phyloP scores from a whole-genome alignment of 495 filamentous ascomycete genomes.

The Penicillium pancosmium region DNA sequence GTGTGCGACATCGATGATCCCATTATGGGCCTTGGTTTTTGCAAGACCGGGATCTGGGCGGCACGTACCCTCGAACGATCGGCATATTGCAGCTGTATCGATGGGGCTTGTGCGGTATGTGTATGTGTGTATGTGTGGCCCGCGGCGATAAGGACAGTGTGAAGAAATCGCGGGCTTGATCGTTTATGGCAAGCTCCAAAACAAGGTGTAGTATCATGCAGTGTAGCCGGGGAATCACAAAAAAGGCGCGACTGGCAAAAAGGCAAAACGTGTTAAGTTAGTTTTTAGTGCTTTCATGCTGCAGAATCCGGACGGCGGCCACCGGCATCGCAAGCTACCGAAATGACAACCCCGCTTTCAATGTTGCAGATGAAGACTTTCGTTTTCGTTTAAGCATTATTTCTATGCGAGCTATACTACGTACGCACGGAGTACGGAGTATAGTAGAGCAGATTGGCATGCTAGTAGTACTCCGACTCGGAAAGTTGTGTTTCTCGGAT shows the following conservation, averaged over 20 bases:
- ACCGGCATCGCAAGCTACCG: conserved; percentile 13
- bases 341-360: conserved; percentile 3
- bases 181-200: not conserved
- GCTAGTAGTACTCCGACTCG: not conserved
- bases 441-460: not conserved
- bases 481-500: not conserved
- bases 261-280: not conserved
- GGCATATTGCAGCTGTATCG: not conserved
- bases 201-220: not conserved
- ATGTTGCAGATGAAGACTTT: conserved; percentile 3
- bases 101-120: conserved; percentile 3
- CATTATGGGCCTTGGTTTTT: not conserved
- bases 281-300: not conserved
- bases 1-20: conserved; percentile 1
- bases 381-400: not conserved
- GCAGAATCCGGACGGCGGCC: conserved; percentile 10
- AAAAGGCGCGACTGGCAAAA: conserved; percentile 1
- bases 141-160: not conserved
- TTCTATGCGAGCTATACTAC: not conserved
- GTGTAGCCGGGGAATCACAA: not conserved
- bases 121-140: too few species aligned
- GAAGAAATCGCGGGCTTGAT: not conserved
- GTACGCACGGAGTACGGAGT: too few species aligned
- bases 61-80: not conserved
- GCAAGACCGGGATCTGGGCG: not conserved